Percentiles rank a stretch among this genome's conserved stretches.
Conservation (phyloP, 2,329 filamentous ascomycete species). For the Zasmidium cellare region DNA sequence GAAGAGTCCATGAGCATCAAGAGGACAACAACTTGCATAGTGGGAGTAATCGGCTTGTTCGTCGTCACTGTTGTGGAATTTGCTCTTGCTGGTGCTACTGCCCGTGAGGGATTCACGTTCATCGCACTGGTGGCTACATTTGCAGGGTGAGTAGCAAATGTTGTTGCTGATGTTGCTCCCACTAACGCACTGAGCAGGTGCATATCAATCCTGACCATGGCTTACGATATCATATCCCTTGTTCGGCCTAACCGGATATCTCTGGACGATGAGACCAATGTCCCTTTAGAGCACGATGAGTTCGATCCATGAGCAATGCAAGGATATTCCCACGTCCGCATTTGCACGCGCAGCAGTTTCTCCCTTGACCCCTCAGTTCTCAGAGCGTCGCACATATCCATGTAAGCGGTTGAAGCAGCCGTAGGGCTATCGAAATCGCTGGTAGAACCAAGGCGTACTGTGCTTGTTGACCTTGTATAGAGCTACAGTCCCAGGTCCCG, state of each 20-base stretch:
- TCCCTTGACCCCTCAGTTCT: too few relatives aligned
- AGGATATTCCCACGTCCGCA: too few relatives aligned
- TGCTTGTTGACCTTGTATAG: too few relatives aligned
- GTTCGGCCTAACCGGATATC: not conserved
- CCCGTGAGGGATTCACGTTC: not conserved
- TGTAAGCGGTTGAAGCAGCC: too few relatives aligned
- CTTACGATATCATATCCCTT: not conserved
- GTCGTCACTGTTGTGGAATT: not conserved
- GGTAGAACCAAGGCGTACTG: too few relatives aligned
- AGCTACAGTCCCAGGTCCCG: too few relatives aligned
- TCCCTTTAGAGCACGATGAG: not conserved
- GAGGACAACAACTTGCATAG: not conserved
- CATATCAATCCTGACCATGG: not conserved
- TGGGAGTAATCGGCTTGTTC: not conserved
- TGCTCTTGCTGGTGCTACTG: not conserved
- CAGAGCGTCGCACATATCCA: too few relatives aligned
- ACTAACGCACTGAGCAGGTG: not conserved
- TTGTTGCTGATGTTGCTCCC: not conserved
- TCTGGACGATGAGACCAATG: not conserved
- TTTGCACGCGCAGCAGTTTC: too few relatives aligned
- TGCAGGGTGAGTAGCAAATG: not conserved
- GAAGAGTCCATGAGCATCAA: not conserved
- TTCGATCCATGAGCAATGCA: not conserved
- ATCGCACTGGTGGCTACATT: not conserved
- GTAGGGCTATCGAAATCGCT: too few relatives aligned